Evolutionary conservation across 2,329 filamentous ascomycete species (phyloP), one percentile per base, ranked within the genome.

Genomic region (Microdochium bolleyi): DNA sequence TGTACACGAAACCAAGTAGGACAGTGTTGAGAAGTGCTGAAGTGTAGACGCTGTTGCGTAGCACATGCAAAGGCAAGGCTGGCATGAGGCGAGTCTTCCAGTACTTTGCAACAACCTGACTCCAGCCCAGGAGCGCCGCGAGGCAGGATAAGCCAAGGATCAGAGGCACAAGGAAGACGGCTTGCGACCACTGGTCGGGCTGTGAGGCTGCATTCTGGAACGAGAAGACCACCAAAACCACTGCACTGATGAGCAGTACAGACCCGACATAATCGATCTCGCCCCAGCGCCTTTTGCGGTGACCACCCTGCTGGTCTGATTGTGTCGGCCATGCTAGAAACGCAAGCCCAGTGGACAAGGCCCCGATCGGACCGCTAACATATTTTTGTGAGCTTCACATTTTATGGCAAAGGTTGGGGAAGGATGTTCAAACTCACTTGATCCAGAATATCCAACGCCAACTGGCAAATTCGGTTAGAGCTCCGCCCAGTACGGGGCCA

Each of bases 391-490:
- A 63, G 60, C 53, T 48, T 49, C 24, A 24, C 44, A 62, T 37
- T 57, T 53, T 30, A 21, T 7, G 46, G 50, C n/a, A 24, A 14
- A 24, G 50, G 46, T 13, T 44, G 38, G n/a, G 14, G 25, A 3
- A 38, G 37, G 32, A 19, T 24, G 22, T 13, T 16, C 51, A 16
- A 24, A 65, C 73, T 49, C 58, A 79, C 77, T 83, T 83, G 60
- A 83, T 77, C 76, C 77, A 82, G 62, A 83, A 83, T 2, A 82
- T 69, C 73, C 77, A 80, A 55, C 75, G 65, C 78, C 78, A 82
- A 10, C 64, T 72, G 1, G 69, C 60, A 51, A 76, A 79, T 16
- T 75, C 62, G 1, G 77, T 78, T 41, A 82, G 58, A 3, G 78
- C 32, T 1, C 77, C 78, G 19, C 78, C 78, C 16, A 81, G 60